Evolutionary conservation across 805 yeast genomes (phyloP).

Genomic region (Spathaspora sp.): DNA sequence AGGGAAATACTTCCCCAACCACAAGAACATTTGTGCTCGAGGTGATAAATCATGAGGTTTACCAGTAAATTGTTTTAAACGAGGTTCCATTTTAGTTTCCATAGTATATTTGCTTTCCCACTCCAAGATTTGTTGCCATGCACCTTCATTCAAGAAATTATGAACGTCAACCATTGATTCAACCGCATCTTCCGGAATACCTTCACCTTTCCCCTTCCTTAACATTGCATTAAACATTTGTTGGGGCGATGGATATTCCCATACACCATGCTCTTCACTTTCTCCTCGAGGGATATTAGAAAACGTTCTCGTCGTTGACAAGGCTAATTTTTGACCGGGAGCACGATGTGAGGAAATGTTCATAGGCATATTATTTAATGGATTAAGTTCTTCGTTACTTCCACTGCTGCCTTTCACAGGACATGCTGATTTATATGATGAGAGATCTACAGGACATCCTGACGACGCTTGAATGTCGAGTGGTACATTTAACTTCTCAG

Average conservation of each 20-base stretch:
- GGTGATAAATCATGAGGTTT: conserved; percentile 87
- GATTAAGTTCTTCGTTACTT: conserved; percentile 50
- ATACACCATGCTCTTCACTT: conserved; percentile 59
- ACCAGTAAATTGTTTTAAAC: conserved; percentile 84
- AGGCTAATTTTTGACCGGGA: conserved; percentile 74
- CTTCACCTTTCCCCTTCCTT: conserved; percentile 85
- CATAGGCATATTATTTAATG: conserved; percentile 86
- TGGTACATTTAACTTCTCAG: not conserved
- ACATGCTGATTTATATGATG: conserved; percentile 20
- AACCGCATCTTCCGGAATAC: conserved; percentile 91
- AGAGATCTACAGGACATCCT: conserved; percentile 11
- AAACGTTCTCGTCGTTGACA: conserved; percentile 80
- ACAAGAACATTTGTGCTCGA: conserved; percentile 67
- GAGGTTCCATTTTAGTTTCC: conserved; percentile 57
- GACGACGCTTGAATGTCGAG: conserved; percentile 1
- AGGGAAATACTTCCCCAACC: conserved; percentile 70
- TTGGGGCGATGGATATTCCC: conserved; percentile 99
- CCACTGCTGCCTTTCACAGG: conserved; percentile 28
- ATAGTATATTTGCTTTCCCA: conserved; percentile 82
- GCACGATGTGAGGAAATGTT: conserved; percentile 60
- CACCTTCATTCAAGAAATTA: conserved; percentile 93
- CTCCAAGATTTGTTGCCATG: conserved; percentile 88
- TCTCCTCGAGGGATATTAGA: conserved; percentile 88
- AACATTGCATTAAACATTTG: conserved; percentile 99
- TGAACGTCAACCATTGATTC: conserved; percentile 97